Evolutionary conservation across 306 rosid genomes (phyloP), one percentile per base, ranked within the genome.

Genomic region (Corylus americana): DNA sequence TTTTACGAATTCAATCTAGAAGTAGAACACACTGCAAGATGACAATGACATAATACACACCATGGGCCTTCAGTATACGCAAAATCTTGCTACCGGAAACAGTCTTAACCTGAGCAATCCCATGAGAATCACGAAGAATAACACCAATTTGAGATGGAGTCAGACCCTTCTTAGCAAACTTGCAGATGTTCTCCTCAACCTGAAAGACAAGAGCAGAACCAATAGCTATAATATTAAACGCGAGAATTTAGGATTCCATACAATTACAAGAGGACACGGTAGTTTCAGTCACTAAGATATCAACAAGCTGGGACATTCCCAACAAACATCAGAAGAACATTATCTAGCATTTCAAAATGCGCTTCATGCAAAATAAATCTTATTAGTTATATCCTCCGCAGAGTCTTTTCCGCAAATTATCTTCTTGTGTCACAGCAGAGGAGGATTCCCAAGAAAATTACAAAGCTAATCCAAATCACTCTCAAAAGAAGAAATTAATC

Each of bases 71-170:
- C 74, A 92, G 80, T 20, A 92, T 88, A 27, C 95, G 95, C 82
- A 92, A 77, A 66, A 92, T 89, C 88, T 90, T 92, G 89, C 85
- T 92, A 48, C 93, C 95, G 1, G 97, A 86, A 10, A 92, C 91
- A 78, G 87, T 88, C 85, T 53, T 90, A 42, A 92, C 94, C 85
- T 90, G 94, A 29, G 95, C 95, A 82, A 94, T 92, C 35, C 95
- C 95, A 8, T 92, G 90, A 49, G 97, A 90, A 77, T 92, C 97
- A 78, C 92, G 92, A 77, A 94, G 96, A 79, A 93, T 89, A n/a
- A 91, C 97, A 85, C 98, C 98, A 76, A 93, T 93, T 87, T 93
- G 98, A 42, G 98, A 93, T 1, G 98, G 98, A 16, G 95, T 85
- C 91, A 93, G 14, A 39, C 98, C 98, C 90, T 93, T 93, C 81